Evolutionary conservation across 1,139 yeast species (phyloP), one percentile per base, ranked within the genome.

Genomic region (Lodderomyces elongisporus): DNA sequence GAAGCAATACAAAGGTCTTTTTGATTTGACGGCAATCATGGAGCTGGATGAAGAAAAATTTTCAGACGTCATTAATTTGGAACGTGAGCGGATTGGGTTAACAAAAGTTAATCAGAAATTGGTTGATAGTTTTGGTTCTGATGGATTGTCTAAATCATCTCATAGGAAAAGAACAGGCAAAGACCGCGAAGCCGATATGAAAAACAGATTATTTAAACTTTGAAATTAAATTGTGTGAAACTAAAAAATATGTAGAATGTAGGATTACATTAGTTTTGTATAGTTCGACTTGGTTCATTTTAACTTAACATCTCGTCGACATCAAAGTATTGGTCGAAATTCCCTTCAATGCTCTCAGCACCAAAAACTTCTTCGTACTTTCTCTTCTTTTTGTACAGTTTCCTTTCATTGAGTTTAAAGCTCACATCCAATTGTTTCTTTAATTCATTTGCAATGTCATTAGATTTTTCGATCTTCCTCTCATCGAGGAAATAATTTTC

Each of bases 91-190:
- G 32, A 48, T 66, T 8, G 37, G 38, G 15, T 44, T 36, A 0
- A 59, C 62, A 48, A 45, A 50, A 9, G 62, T 67, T 4, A 55
- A 55, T 31, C 45, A 50, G 27, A 54, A 56, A 33, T 54, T 66
- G 26, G 32, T 35, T 4, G 51, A 49, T n/a, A 62, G 70, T 34
- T 53, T 67, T 37, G 73, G 74, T 3, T 59, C 54, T 25, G 73
- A 66, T 41, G 70, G 70, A 2, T 56, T 66, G 3, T 62, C 64
- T 1, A 44, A 33, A 14, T 49, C 65, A 6, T 62, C 61, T 37
- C 51, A 50, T 32, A 55, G 74, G 34, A 60, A 60, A 37, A 49
- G 74, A 42, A 63, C 70, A 2, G 74, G 74, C 10, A 68, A 67
- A 45, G 74, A 68, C 44, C 50, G 74, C 35, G 69, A 64, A 39